These are phyloP conservation scores for Dothideomycetes sp. DNA, from an alignment of 2,329 filamentous ascomycete genomes.

Conservation along the genomic window DNA sequence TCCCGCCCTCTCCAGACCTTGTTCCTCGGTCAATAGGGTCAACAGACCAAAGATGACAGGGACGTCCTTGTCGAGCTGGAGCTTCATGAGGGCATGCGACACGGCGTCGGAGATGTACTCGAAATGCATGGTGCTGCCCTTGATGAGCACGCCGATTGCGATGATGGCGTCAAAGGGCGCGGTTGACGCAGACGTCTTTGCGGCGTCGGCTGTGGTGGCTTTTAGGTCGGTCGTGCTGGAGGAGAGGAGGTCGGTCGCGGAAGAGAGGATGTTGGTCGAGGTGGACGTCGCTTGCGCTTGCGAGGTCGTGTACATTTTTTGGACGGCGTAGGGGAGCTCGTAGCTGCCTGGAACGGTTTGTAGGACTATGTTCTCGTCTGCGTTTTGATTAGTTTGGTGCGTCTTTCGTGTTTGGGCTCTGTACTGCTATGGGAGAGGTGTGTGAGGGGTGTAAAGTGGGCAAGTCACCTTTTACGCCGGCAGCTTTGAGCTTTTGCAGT, in stretches of 20 bases:
- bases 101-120: constrained; percentile 95
- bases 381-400: background rate
- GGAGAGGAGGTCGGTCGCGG: constrained; percentile 66
- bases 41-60: constrained; percentile 88
- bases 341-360: constrained; percentile 90
- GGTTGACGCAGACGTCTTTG: constrained; percentile 32
- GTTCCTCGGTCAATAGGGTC: constrained; percentile 79
- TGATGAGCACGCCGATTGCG: constrained; percentile 91
- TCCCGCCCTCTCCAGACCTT: constrained; percentile 76
- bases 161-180: constrained; percentile 84
- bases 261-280: constrained; percentile 46
- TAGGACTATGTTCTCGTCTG: constrained; percentile 72
- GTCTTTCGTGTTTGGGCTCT: no score
- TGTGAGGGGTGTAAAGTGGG: background rate
- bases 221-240: constrained; percentile 52
- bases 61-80: constrained; percentile 79
- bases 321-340: constrained; percentile 84
- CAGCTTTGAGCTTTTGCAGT: constrained; percentile 62
- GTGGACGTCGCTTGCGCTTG: constrained; percentile 59
- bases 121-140: constrained; percentile 98
- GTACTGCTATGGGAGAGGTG: background rate
- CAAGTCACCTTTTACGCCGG: constrained; percentile 57
- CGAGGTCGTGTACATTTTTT: constrained; percentile 50
- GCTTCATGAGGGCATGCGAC: constrained; percentile 84
- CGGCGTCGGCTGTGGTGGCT: constrained; percentile 8